Percentiles rank a stretch among this genome's conserved stretches.
phyloP scores from a whole-genome alignment of 495 filamentous ascomycete species.

The Jackrogersella minutella region DNA sequence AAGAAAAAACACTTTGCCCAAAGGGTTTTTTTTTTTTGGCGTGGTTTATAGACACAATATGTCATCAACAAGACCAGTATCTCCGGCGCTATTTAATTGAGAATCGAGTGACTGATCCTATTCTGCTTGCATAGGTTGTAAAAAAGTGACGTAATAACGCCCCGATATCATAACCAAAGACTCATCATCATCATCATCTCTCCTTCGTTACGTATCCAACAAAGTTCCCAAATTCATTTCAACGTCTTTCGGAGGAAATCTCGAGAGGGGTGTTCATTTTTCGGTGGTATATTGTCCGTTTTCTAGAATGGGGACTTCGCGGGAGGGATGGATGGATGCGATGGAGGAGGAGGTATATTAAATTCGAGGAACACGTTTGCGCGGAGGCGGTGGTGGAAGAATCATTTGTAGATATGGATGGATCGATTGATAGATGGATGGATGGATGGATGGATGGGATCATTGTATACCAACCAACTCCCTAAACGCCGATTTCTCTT shows the following conservation, averaged over 20 bases:
- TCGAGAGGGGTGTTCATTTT: background rate
- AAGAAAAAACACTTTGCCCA: slow-evolving; percentile 26
- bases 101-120: slow-evolving; percentile 48
- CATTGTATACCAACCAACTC: slow-evolving; percentile 13
- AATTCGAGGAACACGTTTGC: background rate
- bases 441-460: no score
- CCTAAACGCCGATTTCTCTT: slow-evolving; percentile 28
- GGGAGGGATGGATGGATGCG: background rate
- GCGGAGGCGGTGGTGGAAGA: background rate
- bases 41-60: slow-evolving; percentile 49
- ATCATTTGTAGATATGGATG: slow-evolving; percentile 24
- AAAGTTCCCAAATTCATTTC: slow-evolving; percentile 13
- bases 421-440: no score
- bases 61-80: slow-evolving; percentile 40
- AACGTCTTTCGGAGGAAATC: background rate
- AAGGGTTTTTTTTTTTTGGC: slow-evolving; percentile 30
- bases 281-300: no score
- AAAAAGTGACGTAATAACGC: slow-evolving; percentile 34
- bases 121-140: slow-evolving; percentile 49
- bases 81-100: slow-evolving; percentile 32
- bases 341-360: slow-evolving; percentile 18
- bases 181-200: no score
- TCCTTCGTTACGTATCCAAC: slow-evolving; percentile 11
- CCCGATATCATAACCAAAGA: slow-evolving; percentile 7
- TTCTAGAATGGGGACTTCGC: no score